These are phyloP conservation scores for Oryza rufipogon DNA, from an alignment of 176 grass and related monocot species.

Conservation along the genomic window DNA sequence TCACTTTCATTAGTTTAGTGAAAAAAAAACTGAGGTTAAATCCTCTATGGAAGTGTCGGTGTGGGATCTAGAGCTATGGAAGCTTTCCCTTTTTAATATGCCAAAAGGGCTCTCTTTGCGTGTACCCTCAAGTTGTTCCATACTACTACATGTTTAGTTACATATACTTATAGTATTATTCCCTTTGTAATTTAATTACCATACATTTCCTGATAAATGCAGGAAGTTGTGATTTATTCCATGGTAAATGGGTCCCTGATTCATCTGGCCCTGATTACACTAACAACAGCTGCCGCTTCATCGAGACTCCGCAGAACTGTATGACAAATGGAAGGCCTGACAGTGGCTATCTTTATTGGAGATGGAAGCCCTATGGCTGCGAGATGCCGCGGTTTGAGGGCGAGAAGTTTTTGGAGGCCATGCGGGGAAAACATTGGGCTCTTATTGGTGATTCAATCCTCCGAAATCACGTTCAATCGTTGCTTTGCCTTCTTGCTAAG, in stretches of 20 bases:
- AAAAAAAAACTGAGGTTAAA: not conserved
- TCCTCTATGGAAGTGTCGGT: conserved; percentile 4
- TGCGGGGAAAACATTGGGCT: conserved; percentile 76
- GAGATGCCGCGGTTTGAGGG: conserved; percentile 61
- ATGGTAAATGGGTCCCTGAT: conserved; percentile 75
- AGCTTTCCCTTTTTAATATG: not conserved
- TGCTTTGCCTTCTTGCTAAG: conserved; percentile 92
- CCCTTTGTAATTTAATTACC: not conserved
- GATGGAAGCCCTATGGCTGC: conserved; percentile 85
- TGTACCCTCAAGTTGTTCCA: not conserved
- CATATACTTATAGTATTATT: not conserved
- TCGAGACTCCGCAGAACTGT: conserved; percentile 90
- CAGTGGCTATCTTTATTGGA: conserved; percentile 79
- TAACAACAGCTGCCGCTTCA: conserved; percentile 80
- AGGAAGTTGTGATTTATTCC: conserved; percentile 81
- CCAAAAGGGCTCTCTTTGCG: not conserved
- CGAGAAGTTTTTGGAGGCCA: conserved; percentile 66
- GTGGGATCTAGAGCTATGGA: not conserved
- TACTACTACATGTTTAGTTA: not conserved
- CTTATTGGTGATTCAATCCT: conserved; percentile 93
- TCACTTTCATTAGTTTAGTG: conserved; percentile 33
- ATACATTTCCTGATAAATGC: conserved; percentile 18
- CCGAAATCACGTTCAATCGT: conserved; percentile 86
- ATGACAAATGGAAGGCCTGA: conserved; percentile 85
- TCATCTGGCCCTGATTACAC: conserved; percentile 68